These are phyloP conservation scores for Bipolaris cookei DNA, from an alignment of 2,329 filamentous ascomycete species.

Conservation along the genomic window DNA sequence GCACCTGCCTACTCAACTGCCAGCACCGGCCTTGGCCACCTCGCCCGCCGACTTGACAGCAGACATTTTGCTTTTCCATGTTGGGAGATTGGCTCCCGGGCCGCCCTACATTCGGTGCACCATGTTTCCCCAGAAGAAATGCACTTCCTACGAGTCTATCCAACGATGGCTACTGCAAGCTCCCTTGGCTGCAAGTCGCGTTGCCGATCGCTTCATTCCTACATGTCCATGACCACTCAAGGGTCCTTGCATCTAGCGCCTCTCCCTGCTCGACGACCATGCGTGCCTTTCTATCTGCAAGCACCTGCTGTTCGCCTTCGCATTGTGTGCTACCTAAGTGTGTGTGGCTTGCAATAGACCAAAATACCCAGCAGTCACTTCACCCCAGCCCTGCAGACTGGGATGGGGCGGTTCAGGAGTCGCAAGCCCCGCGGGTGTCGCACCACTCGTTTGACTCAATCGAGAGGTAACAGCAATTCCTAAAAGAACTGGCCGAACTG, in stretches of 20 bases:
- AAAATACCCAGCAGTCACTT: slow-evolving; percentile 19
- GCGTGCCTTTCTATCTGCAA: slow-evolving; percentile 22
- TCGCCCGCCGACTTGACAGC: background rate
- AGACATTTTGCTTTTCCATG: slow-evolving; percentile 10
- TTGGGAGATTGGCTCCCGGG: background rate
- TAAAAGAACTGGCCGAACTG: slow-evolving; percentile 12
- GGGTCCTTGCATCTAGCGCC: slow-evolving; percentile 14
- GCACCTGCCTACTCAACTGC: slow-evolving; percentile 8
- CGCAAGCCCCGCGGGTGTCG: background rate
- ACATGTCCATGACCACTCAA: slow-evolving; percentile 2
- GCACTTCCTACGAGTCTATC: background rate
- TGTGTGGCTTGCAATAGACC: slow-evolving; percentile 17
- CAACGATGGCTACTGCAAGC: background rate
- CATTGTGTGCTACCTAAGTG: slow-evolving; percentile 10
- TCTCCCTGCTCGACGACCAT: slow-evolving; percentile 19
- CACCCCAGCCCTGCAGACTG: slow-evolving; percentile 12
- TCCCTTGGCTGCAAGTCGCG: background rate
- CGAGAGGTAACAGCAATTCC: slow-evolving; percentile 8
- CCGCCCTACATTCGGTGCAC: background rate
- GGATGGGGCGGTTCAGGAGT: slow-evolving; percentile 4
- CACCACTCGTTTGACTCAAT: slow-evolving; percentile 4
- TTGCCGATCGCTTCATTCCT: slow-evolving; percentile 3
- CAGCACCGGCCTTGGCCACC: background rate
- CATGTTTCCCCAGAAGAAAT: slow-evolving; percentile 8
- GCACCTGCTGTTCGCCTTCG: slow-evolving; percentile 18